Percentiles rank a stretch among this genome's conserved stretches.
These are phyloP conservation scores for Odonthalia washingtoniensis DNA, from an alignment of 31 red algal species.

Conservation along the genomic window DNA sequence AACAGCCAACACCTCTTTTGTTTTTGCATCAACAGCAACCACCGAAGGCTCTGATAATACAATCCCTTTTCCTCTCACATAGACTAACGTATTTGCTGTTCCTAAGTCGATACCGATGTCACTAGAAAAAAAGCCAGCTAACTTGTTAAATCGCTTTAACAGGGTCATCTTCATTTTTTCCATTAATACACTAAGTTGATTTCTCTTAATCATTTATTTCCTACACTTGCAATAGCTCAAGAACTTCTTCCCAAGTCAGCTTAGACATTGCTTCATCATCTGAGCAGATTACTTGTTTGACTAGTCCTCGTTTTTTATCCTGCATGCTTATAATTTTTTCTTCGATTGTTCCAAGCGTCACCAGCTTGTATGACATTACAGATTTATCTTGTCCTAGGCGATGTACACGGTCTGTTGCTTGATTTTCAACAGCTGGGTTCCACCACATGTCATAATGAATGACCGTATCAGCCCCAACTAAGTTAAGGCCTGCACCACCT, in stretches of 20 bases:
- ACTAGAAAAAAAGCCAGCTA: conserved; percentile 25
- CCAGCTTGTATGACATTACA: conserved; percentile 70
- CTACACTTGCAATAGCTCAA: no score
- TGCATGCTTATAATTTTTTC: conserved; percentile 92
- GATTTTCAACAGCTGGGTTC: conserved; percentile 87
- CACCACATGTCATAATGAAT: conserved; percentile 81
- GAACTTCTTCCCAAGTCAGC: no score
- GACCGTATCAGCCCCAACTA: conserved; percentile 62
- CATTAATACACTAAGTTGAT: no score
- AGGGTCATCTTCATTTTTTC: no score
- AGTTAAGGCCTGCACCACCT: conserved; percentile 79
- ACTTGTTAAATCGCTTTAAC: neutral
- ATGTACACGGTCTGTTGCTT: conserved; percentile 81
- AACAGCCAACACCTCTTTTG: conserved; percentile 32
- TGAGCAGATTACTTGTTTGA: no score
- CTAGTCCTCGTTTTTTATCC: no score
- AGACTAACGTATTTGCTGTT: conserved; percentile 43
- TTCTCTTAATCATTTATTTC: no score
- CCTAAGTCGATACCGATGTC: conserved; percentile 54
- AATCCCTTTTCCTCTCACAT: conserved; percentile 46
- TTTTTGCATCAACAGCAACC: conserved; percentile 29
- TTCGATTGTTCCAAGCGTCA: conserved; percentile 75
- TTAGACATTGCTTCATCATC: no score
- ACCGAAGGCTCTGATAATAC: conserved; percentile 46
- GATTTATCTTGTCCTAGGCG: conserved; percentile 80